phyloP scores from a whole-genome alignment of 2,329 filamentous ascomycete genomes.

The Orbilia quercus region DNA sequence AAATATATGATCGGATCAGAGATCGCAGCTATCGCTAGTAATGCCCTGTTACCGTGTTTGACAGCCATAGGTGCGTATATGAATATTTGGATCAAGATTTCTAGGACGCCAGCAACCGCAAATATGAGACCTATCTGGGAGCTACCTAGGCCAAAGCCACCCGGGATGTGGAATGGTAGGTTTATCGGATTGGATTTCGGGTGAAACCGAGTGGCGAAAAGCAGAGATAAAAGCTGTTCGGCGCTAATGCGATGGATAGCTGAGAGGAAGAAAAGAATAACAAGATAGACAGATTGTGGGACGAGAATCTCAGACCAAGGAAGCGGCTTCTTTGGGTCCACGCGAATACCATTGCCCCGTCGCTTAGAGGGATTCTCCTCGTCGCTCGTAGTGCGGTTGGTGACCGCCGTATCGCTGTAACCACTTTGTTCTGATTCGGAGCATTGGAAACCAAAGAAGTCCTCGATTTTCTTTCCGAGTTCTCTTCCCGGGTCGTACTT shows the following conservation, averaged over 20 bases:
- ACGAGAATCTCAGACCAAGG: slow-evolving; percentile 70
- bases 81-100: slow-evolving; percentile 71
- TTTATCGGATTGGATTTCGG: slow-evolving; percentile 59
- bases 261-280: slow-evolving; percentile 86
- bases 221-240: slow-evolving; percentile 91
- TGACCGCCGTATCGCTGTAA: neutral
- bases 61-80: slow-evolving; percentile 67
- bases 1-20: slow-evolving; percentile 32
- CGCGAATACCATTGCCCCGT: slow-evolving; percentile 49
- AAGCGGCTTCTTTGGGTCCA: slow-evolving; percentile 63
- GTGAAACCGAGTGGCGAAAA: slow-evolving; percentile 72
- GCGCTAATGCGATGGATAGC: slow-evolving; percentile 94
- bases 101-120: slow-evolving; percentile 71
- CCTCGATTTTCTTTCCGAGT: slow-evolving; percentile 18
- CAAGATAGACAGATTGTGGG: slow-evolving; percentile 76
- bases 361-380: slow-evolving; percentile 64
- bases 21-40: slow-evolving; percentile 14
- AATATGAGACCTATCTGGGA: slow-evolving; percentile 73
- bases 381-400: slow-evolving; percentile 65
- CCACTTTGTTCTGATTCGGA: slow-evolving; percentile 65
- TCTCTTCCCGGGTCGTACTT: slow-evolving; percentile 28
- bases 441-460: slow-evolving; percentile 62
- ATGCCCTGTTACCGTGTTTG: slow-evolving; percentile 16
- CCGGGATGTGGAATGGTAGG: slow-evolving; percentile 70
- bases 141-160: slow-evolving; percentile 73